phyloP scores from a whole-genome alignment of 306 rosid genomes.

The Ammopiptanthus mongolicus region DNA sequence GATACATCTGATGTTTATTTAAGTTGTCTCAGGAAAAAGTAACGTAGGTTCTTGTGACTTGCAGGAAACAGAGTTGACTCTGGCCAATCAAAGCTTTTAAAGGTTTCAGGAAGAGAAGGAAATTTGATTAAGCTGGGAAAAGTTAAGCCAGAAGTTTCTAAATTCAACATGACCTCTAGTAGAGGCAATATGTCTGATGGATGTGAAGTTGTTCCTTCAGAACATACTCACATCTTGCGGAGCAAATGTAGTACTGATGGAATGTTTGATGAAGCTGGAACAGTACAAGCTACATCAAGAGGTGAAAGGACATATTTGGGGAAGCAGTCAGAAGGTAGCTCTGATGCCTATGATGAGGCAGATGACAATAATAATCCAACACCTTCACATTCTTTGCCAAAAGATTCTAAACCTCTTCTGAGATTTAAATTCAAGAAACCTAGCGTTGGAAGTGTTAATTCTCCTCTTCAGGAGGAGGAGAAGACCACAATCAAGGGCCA shows the following conservation, averaged over 20 bases:
- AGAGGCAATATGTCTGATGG: conserved; percentile 50
- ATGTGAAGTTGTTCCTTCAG: conserved; percentile 34
- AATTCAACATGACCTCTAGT: conserved; percentile 33
- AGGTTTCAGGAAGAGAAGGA: conserved; percentile 65
- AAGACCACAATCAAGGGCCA: conserved; percentile 80
- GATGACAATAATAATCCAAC: conserved; percentile 43
- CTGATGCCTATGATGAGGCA: conserved; percentile 39
- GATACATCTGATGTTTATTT: not conserved
- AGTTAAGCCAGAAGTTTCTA: conserved; percentile 51
- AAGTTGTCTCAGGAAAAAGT: not conserved
- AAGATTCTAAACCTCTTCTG: conserved; percentile 72
- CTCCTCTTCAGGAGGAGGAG: conserved; percentile 66
- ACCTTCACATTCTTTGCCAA: conserved; percentile 54
- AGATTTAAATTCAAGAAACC: conserved; percentile 84
- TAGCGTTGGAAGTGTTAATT: conserved; percentile 56
- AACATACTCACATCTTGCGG: conserved; percentile 25
- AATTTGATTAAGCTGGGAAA: conserved; percentile 70
- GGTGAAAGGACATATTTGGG: conserved; percentile 40
- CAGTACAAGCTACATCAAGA: conserved; percentile 33
- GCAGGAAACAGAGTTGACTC: conserved; percentile 49
- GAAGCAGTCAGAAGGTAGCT: conserved; percentile 57
- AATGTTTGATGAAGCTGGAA: conserved; percentile 30
- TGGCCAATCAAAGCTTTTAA: conserved; percentile 50
- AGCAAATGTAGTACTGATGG: conserved; percentile 46
- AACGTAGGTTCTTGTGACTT: conserved; percentile 19